Evolutionary conservation across 805 yeast genomes (phyloP).

Genomic region (Saturnispora ahearnii): DNA sequence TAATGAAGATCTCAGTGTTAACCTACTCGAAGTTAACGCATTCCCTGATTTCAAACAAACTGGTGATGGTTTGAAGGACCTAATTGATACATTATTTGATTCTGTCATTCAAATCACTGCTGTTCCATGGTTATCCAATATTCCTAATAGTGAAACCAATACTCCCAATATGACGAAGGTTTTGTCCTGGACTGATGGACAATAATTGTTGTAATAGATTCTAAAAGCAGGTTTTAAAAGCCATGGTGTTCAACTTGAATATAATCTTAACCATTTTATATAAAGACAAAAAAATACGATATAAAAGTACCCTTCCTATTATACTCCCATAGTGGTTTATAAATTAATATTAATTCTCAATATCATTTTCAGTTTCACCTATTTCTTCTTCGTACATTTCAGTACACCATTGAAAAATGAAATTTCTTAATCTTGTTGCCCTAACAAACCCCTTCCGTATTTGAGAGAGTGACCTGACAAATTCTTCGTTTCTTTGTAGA

Average conservation of each 20-base stretch:
- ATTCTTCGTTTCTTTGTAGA: constrained; percentile 79
- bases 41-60: constrained; percentile 97
- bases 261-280: too few species aligned
- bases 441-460: constrained; percentile 69
- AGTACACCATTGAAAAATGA: constrained; percentile 72
- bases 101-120: constrained; percentile 13
- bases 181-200: constrained; percentile 6
- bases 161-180: constrained; percentile 10
- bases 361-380: not conserved
- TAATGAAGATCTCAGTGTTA: constrained; percentile 43
- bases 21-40: constrained; percentile 77
- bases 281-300: not conserved
- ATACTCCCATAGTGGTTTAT: not conserved
- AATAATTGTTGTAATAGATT: not conserved
- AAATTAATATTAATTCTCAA: not conserved
- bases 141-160: constrained; percentile 1
- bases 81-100: constrained; percentile 61
- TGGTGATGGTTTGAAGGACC: constrained; percentile 58
- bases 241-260: too few species aligned
- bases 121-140: constrained; percentile 1
- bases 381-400: constrained; percentile 60
- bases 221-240: too few species aligned
- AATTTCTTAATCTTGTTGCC: constrained; percentile 66
- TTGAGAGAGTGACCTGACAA: constrained; percentile 64
- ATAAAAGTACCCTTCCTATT: not conserved